These are phyloP conservation scores for Blastobotrys indianensis DNA, from an alignment of 1,139 yeast species.

Conservation along the genomic window DNA sequence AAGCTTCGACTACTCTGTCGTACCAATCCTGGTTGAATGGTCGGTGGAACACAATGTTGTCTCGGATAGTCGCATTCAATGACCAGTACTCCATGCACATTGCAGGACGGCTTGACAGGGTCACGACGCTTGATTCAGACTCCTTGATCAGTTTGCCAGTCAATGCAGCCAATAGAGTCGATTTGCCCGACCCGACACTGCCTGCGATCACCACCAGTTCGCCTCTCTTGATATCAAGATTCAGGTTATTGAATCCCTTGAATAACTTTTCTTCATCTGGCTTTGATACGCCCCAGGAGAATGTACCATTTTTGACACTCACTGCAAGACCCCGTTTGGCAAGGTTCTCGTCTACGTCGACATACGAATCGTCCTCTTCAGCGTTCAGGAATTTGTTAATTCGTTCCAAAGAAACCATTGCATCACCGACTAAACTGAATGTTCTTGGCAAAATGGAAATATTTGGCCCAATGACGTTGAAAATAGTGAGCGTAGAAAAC, in stretches of 20 bases:
- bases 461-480: conserved; percentile 64
- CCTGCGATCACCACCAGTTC: conserved; percentile 66
- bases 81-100: conserved; percentile 69
- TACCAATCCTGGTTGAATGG: conserved; percentile 52
- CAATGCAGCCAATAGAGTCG: conserved; percentile 56
- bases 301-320: conserved; percentile 49
- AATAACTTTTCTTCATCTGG: conserved; percentile 20
- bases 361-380: conserved; percentile 32
- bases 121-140: conserved; percentile 39
- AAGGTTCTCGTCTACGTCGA: conserved; percentile 28
- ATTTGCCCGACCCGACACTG: conserved; percentile 64
- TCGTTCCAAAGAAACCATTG: conserved; percentile 55
- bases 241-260: conserved; percentile 42
- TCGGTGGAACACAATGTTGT: conserved; percentile 68
- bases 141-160: conserved; percentile 53
- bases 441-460: conserved; percentile 66
- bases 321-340: conserved; percentile 25
- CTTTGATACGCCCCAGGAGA: conserved; percentile 53
- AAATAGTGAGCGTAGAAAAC: conserved; percentile 72
- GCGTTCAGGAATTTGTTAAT: conserved; percentile 50
- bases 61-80: conserved; percentile 71
- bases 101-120: conserved; percentile 34
- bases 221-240: conserved; percentile 44
- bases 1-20: conserved; percentile 50
- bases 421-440: conserved; percentile 56